Evolutionary conservation across 179 eudicot species (phyloP).

Genomic region (Beta macrorhiza): DNA sequence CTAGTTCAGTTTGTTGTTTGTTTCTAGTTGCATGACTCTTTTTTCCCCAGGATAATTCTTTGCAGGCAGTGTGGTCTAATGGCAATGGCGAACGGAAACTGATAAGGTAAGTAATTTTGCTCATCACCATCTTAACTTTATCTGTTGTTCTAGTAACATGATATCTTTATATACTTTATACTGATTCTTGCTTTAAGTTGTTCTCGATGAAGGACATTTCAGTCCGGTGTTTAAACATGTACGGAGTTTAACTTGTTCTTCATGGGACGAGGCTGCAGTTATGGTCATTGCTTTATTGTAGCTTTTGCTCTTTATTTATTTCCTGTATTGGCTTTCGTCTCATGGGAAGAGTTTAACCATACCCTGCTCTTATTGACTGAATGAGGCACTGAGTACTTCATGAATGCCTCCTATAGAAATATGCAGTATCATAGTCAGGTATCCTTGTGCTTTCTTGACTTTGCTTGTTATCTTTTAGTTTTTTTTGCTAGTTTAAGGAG

Average conservation of each 20-base stretch:
- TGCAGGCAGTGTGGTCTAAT: constrained; percentile 80
- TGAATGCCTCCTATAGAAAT: neutral
- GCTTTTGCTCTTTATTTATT: neutral
- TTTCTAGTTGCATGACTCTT: constrained; percentile 6
- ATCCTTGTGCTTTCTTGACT: neutral
- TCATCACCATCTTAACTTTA: neutral
- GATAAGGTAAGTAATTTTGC: constrained; percentile 44
- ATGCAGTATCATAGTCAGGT: neutral
- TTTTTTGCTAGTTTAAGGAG: neutral
- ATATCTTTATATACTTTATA: neutral
- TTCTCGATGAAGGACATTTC: neutral
- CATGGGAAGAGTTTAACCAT: neutral
- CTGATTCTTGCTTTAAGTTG: neutral
- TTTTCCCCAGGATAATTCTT: constrained; percentile 60
- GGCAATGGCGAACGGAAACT: constrained; percentile 36
- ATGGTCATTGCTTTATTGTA: neutral
- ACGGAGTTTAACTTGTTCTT: too few relatives aligned
- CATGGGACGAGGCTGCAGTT: too few relatives aligned
- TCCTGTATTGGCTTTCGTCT: neutral
- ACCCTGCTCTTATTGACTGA: too few relatives aligned
- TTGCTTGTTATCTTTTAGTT: too few relatives aligned
- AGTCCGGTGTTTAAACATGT: neutral
- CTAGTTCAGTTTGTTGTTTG: constrained; percentile 6
- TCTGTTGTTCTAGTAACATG: neutral
- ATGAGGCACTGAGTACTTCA: too few relatives aligned